These are phyloP conservation scores for Tricholoma hemisulphureum DNA, from an alignment of 768 basidiomycete genomes.

Conservation along the genomic window DNA sequence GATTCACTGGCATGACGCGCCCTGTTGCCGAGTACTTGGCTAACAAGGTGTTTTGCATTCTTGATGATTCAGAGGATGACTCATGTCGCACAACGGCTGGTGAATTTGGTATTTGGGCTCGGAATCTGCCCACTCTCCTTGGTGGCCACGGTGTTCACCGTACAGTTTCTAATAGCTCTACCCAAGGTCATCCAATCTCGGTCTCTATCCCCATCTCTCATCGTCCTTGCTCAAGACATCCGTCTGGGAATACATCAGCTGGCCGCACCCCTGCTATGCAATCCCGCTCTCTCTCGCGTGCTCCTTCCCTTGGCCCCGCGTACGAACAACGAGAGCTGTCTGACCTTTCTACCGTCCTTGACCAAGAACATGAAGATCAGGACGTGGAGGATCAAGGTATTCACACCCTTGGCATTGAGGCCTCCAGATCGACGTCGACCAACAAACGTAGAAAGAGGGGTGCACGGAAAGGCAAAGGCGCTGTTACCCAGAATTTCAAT, in stretches of 20 bases:
- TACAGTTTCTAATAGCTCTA: conserved; percentile 55
- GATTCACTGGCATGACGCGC: conserved; percentile 87
- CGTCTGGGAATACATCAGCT: conserved; percentile 45
- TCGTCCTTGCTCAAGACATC: conserved; percentile 68
- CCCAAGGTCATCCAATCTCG: conserved; percentile 60
- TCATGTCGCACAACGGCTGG: conserved; percentile 69
- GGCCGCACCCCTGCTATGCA: conserved; percentile 53
- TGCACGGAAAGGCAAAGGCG: conserved; percentile 76
- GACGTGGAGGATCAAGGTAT: conserved; percentile 44
- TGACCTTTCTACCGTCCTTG: conserved; percentile 54
- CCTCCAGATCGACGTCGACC: conserved; percentile 64
- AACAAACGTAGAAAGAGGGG: conserved; percentile 84
- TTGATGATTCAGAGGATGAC: conserved; percentile 64
- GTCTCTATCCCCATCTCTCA: conserved; percentile 64
- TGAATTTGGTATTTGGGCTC: conserved; percentile 86
- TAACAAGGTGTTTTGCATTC: conserved; percentile 78
- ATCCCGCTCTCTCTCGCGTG: conserved; percentile 59
- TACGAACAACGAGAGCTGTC: conserved; percentile 42
- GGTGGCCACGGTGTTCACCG: conserved; percentile 57
- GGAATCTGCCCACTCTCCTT: conserved; percentile 74
- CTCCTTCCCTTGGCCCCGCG: conserved; percentile 57
- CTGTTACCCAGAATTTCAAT: conserved; percentile 35
- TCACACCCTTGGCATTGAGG: conserved; percentile 32
- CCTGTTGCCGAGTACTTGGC: conserved; percentile 88
- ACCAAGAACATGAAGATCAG: conserved; percentile 49